These are phyloP conservation scores for Cerioporus squamosus DNA, from an alignment of 1,284 basidiomycete species.

Conservation along the genomic window DNA sequence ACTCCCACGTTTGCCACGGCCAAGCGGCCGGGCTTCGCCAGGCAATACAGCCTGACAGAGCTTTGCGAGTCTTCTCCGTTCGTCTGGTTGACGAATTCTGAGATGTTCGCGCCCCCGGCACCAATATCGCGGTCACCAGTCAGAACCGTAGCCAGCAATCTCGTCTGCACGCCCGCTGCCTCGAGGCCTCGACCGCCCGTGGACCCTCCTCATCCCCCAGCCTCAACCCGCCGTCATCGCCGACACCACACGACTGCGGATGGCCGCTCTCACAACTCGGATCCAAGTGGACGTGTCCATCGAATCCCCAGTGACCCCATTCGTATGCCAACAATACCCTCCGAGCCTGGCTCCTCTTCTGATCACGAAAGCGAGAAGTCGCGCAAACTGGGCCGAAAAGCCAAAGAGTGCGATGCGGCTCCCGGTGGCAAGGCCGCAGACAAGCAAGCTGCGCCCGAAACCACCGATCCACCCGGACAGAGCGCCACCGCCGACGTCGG, in stretches of 20 bases:
- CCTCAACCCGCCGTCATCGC: neutral
- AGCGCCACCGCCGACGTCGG: neutral
- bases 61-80: conserved; percentile 28
- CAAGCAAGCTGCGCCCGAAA: conserved; percentile 1
- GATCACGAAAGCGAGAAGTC: conserved; percentile 8
- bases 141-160: neutral
- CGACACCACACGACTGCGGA: conserved; percentile 8
- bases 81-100: conserved; percentile 27
- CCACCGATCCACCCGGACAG: neutral
- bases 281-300: conserved; percentile 2
- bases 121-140: conserved; percentile 14
- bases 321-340: conserved; percentile 3
- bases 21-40: conserved; percentile 1
- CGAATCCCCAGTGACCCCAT: conserved; percentile 15
- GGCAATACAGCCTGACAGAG: conserved; percentile 32
- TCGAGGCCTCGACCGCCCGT: conserved; percentile 2
- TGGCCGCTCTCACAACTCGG: neutral
- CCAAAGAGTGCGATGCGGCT: conserved; percentile 1
- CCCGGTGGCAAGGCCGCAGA: neutral
- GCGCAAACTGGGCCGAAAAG: neutral
- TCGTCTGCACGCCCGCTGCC: conserved; percentile 2
- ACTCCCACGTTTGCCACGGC: conserved; percentile 16
- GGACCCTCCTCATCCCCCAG: neutral
- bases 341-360: neutral
- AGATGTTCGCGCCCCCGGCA: conserved; percentile 20